Evolutionary conservation across 768 basidiomycete genomes (phyloP), one percentile per base, ranked within the genome.

Genomic region (Hortiboletus campestris): DNA sequence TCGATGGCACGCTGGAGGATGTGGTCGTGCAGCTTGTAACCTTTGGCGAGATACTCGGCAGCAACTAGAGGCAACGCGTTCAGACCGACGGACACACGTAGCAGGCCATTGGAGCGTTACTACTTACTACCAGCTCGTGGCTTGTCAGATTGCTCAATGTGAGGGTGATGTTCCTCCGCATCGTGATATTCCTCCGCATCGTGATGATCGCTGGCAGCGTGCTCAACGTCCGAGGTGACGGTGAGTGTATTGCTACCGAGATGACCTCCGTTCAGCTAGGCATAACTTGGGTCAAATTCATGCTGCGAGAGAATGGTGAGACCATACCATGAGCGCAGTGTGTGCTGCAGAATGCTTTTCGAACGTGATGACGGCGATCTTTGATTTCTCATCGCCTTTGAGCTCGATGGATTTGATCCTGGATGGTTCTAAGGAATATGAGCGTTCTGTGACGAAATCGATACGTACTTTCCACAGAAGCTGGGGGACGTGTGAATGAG

Each of bases 11-110:
- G 81, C 62, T 88, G 78, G 44, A 98, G 78, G 62, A 94, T 81
- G 46, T 78, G 67, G 67, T 98, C 95, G 17, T 85, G 84, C 28
- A 98, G 80, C 48, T 66, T 65, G 74, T 98, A 98, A 2, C 96
- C 97, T 66, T 83, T 85, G 2, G 96, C 93, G 43, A 99, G 82
- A 72, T 95, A 93, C 71, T 98, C 96, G 29, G 96, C 95, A 28
- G 90, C 89, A 65, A 97, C 92, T 84, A 67, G 57, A 54, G 58
- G 29, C 4, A 40, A 5, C 16, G 35, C 25, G 39, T 19, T 64
- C 19, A 53, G 36, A 54, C 25, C 25, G 25, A 25, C 35, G 19
- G 25, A 48, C 32, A 3, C 10, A 14, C 32, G 51, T 31, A 31
- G 13, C 22, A 12, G 41, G 16, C 16, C 17, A 35, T 20, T 13